Conservation (phyloP, 208 protist genomes). For the Acanthamoeba culbertsoni region DNA sequence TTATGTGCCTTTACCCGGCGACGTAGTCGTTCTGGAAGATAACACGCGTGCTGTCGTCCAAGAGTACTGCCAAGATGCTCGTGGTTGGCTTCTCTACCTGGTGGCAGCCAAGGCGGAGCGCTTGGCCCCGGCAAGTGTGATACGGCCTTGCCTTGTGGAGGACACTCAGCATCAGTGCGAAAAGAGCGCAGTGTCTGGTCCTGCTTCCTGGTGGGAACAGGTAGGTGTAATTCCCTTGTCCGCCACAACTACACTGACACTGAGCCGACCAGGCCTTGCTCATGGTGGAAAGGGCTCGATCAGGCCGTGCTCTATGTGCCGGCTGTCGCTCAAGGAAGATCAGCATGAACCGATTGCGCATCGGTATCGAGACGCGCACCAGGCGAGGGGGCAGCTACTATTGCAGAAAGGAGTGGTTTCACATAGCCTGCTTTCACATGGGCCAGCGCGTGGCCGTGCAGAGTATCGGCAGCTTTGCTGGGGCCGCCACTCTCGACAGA, state of each 20-base stretch:
- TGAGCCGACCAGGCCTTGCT: not conserved
- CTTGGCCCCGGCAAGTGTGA: not conserved
- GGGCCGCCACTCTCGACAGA: not conserved
- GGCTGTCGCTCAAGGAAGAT: not conserved
- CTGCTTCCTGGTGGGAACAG: not conserved
- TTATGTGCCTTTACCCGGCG: too few species aligned
- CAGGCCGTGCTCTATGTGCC: not conserved
- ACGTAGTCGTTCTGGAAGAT: too few species aligned
- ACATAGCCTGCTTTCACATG: slow-evolving; percentile 5
- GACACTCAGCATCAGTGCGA: too few species aligned
- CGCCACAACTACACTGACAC: not conserved
- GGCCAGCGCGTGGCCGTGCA: not conserved
- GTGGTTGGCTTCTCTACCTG: not conserved
- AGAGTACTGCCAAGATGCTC: too few species aligned
- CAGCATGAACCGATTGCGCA: not conserved
- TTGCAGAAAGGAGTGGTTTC: slow-evolving; percentile 20
- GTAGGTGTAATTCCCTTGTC: not conserved
- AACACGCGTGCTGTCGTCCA: too few species aligned
- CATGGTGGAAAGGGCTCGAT: not conserved
- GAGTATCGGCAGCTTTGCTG: not conserved
- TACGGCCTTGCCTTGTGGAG: too few species aligned
- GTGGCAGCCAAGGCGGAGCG: not conserved
- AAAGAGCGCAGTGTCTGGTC: too few species aligned
- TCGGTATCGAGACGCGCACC: not conserved
- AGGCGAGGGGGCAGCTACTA: not conserved